Evolutionary conservation across 225 moss, liverwort and hornwort species (phyloP), one percentile per base, ranked within the genome.

Genomic region (Marchantia paleacea): DNA sequence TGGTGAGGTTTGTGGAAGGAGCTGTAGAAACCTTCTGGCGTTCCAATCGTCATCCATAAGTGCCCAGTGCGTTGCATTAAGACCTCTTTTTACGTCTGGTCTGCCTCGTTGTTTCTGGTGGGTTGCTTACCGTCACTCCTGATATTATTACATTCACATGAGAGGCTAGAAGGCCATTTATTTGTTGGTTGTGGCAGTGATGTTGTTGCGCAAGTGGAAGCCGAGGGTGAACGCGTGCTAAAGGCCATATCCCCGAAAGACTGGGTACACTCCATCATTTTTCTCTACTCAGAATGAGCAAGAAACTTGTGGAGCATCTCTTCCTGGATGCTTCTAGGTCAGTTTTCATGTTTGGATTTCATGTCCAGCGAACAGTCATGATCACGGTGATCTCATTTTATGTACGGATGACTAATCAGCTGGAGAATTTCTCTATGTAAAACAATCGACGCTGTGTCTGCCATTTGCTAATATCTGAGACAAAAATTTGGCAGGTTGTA

Each of bases 201-300:
- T 87, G 84, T 91, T 51, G 75, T 28, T 65, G 89, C 89, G 31
- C 95, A 97, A 87, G 83, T 93, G 67, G 84, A 89, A 73, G 89
- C 88, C 75, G 95, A 97, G 82, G 93, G 92, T 77, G 95, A 97
- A 63, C 91, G 92, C 55, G 92, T 97, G 48, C 84, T 93, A 72
- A 95, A 88, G 80, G 87, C 89, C 20, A 92, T 97, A 31, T 82
- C 89, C 39, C 19, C 87, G 24, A 97, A 90, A 75, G 97, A 97
- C 68, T 97, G 95, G 97, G 97, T 95, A 83, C 63, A 15, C 26
- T 60, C n/a, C 39, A 57, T 12, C 4, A 24, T 25, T 55, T 29
- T 30, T 61, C 60, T 60, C 30, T 30, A 31, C 75, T 55, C 22
- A 52, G 51, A 52, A 12, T 65, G 39, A 69, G 69, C 69, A 25